Evolutionary conservation across 2,329 filamentous ascomycete species (phyloP).

Genomic region (Pseudogymnoascus sp.): DNA sequence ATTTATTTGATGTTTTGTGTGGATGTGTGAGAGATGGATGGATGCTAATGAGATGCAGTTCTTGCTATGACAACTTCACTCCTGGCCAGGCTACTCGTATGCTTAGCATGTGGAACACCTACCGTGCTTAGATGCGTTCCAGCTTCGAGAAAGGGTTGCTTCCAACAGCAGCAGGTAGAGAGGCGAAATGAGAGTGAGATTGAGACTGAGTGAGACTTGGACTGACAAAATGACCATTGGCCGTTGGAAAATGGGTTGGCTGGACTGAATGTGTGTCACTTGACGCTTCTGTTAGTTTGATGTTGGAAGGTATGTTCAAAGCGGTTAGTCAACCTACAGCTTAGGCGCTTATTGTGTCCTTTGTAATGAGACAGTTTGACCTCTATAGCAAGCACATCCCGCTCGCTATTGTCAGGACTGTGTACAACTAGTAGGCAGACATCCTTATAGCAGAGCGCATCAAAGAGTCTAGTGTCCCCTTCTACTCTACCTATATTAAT

Average conservation of each 20-base stretch:
- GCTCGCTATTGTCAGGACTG: constrained; percentile 11
- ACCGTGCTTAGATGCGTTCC: constrained; percentile 12
- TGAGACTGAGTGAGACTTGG: neutral
- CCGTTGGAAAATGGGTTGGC: neutral
- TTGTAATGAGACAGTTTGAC: constrained; percentile 16
- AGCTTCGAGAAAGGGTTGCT: neutral
- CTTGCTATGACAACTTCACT: constrained; percentile 39
- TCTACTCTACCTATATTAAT: neutral
- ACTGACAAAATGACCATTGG: neutral
- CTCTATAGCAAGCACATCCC: constrained; percentile 4
- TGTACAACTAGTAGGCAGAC: constrained; percentile 13
- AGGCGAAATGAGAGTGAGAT: neutral
- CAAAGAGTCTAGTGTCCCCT: neutral
- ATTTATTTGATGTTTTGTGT: neutral
- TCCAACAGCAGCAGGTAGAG: neutral
- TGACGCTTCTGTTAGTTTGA: constrained; percentile 12
- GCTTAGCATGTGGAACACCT: constrained; percentile 17
- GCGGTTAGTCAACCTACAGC: constrained; percentile 14
- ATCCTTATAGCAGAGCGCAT: constrained; percentile 12
- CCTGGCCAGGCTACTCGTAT: constrained; percentile 16
- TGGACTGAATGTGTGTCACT: neutral
- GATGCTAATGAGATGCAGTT: neutral
- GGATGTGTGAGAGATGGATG: constrained; percentile 19
- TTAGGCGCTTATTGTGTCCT: constrained; percentile 16
- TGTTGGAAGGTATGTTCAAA: neutral